Conservation (phyloP, 2,329 filamentous ascomycete species). For the Penicillium sp. region DNA sequence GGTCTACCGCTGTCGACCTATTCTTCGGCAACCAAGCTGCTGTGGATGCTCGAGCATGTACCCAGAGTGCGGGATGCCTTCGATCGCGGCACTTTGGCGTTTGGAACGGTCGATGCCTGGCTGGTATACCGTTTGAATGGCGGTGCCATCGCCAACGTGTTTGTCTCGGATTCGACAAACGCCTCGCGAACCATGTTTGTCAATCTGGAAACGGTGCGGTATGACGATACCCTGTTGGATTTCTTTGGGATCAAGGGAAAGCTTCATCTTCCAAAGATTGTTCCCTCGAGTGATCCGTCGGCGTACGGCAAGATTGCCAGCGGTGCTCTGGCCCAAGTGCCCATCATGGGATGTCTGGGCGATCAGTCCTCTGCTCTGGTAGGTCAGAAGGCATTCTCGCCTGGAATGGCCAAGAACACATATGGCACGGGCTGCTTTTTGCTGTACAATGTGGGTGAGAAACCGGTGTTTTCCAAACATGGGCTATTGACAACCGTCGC, state of each 20-base stretch:
- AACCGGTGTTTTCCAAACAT: slow-evolving; percentile 77
- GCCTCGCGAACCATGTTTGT: slow-evolving; percentile 91
- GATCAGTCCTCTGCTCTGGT: slow-evolving; percentile 83
- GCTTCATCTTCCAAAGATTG: slow-evolving; percentile 69
- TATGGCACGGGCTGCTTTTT: slow-evolving; percentile 88
- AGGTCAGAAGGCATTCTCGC: slow-evolving; percentile 74
- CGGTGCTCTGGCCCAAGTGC: slow-evolving; percentile 61
- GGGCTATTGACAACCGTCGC: slow-evolving; percentile 82
- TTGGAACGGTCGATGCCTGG: slow-evolving; percentile 86
- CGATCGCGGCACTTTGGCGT: slow-evolving; percentile 66
- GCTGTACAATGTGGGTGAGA: slow-evolving; percentile 78
- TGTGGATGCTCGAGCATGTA: slow-evolving; percentile 74
- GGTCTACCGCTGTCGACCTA: slow-evolving; percentile 83
- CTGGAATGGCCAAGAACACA: slow-evolving; percentile 82
- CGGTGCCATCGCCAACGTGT: slow-evolving; percentile 58
- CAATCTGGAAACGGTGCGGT: slow-evolving; percentile 71
- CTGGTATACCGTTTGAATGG: slow-evolving; percentile 75
- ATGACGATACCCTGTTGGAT: slow-evolving; percentile 67
- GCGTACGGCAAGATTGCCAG: slow-evolving; percentile 62
- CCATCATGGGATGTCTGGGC: slow-evolving; percentile 73
- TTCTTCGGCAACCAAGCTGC: slow-evolving; percentile 74
- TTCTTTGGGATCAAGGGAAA: slow-evolving; percentile 76
- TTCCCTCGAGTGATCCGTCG: slow-evolving; percentile 67
- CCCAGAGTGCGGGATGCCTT: slow-evolving; percentile 65
- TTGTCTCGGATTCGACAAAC: slow-evolving; percentile 82